phyloP scores from a whole-genome alignment of 2,329 filamentous ascomycete genomes.

The Beauveria caledonica region DNA sequence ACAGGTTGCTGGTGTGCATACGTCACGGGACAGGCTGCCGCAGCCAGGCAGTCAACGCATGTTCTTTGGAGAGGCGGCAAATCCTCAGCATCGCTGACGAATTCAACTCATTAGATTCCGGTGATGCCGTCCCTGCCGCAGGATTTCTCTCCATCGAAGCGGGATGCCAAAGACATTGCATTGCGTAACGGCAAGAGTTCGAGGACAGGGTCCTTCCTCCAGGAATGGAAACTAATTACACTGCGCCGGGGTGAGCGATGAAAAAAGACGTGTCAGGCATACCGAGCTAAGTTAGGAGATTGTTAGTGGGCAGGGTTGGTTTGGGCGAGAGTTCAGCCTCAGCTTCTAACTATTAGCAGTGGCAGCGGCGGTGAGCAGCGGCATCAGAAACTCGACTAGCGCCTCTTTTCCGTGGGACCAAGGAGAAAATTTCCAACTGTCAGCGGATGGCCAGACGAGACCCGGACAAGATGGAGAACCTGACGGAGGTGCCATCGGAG shows the following conservation, averaged over 20 bases:
- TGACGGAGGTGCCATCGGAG: conserved; percentile 8
- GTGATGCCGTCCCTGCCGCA: neutral
- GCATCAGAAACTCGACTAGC: neutral
- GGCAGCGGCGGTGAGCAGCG: conserved; percentile 1
- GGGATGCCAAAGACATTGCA: neutral
- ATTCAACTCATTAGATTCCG: neutral
- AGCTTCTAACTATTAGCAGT: neutral
- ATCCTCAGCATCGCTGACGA: neutral
- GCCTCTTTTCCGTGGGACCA: neutral
- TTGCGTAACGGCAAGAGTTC: neutral
- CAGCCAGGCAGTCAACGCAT: neutral
- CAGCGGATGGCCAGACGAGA: conserved; percentile 7
- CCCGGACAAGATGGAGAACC: conserved; percentile 5
- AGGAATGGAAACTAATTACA: neutral
- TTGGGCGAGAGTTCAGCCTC: neutral
- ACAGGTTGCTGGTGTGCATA: neutral
- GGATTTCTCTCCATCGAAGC: neutral
- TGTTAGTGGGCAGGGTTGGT: neutral
- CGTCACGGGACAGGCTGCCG: neutral
- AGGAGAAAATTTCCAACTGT: conserved; percentile 4
- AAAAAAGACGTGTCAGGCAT: neutral
- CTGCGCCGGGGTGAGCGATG: neutral
- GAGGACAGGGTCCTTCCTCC: neutral
- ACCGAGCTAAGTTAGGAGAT: neutral
- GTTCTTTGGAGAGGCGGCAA: neutral